Evolutionary conservation across 2,329 filamentous ascomycete genomes (phyloP).

Genomic region (Pseudohalonectria lignicola): DNA sequence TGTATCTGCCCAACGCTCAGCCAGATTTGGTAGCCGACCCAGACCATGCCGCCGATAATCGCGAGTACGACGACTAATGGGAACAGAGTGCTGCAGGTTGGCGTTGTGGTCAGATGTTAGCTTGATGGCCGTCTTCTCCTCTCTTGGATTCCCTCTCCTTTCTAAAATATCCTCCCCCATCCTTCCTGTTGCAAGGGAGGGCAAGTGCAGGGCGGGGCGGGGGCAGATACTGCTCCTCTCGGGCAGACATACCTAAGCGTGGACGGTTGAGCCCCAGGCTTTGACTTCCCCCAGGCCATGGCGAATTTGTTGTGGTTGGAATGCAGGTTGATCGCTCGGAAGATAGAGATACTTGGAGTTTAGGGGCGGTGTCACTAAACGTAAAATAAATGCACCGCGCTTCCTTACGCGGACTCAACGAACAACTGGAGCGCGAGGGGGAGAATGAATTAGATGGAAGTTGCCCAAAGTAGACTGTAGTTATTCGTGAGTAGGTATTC

Average conservation of each 20-base stretch:
- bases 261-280: slow-evolving; percentile 17
- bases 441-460: too few relatives aligned
- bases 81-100: slow-evolving; percentile 41
- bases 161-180: too few relatives aligned
- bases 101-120: neutral
- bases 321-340: too few relatives aligned
- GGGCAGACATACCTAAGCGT: slow-evolving; percentile 15
- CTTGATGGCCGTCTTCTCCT: neutral
- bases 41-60: slow-evolving; percentile 45
- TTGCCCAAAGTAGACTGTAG: too few relatives aligned
- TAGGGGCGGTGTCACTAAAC: too few relatives aligned
- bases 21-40: slow-evolving; percentile 64
- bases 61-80: slow-evolving; percentile 55
- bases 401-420: too few relatives aligned
- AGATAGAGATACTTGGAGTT: too few relatives aligned
- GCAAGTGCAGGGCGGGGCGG: too few relatives aligned
- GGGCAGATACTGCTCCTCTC: neutral
- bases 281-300: slow-evolving; percentile 21
- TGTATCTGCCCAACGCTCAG: slow-evolving; percentile 55
- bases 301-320: slow-evolving; percentile 3
- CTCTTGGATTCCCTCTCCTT: neutral
- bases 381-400: too few relatives aligned
- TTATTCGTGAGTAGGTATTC: too few relatives aligned
- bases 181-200: too few relatives aligned
- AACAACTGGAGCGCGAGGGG: too few relatives aligned